These are phyloP conservation scores for Globisporangium rhizosaccharum DNA, from an alignment of 352 stramenopile genomes.

Conservation along the genomic window DNA sequence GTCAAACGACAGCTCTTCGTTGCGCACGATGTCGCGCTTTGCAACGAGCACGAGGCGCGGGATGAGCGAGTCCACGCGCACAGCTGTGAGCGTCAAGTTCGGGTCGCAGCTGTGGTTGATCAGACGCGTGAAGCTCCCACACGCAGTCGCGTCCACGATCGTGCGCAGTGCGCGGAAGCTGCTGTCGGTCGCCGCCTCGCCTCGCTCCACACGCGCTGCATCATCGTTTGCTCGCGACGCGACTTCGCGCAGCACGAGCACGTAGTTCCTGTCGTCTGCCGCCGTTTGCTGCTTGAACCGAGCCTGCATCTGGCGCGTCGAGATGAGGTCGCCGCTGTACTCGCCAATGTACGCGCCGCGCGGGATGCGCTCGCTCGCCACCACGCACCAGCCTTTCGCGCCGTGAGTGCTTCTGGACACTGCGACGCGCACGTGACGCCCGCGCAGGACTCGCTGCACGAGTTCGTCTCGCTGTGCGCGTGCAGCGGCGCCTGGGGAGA, in stretches of 20 bases:
- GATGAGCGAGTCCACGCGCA: constrained; percentile 55
- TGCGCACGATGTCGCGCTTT: constrained; percentile 15
- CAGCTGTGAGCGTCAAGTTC: constrained; percentile 36
- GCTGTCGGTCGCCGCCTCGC: background rate
- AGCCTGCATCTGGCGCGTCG: constrained; percentile 28
- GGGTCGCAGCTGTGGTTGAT: constrained; percentile 69
- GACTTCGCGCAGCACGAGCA: constrained; percentile 45
- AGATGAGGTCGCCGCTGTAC: constrained; percentile 62
- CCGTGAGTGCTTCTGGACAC: constrained; percentile 2
- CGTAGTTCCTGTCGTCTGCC: constrained; percentile 31
- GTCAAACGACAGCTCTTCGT: constrained; percentile 59
- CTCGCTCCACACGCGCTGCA: no score
- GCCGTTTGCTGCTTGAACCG: constrained; percentile 29
- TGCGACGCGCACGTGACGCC: constrained; percentile 26
- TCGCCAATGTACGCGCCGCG: constrained; percentile 38
- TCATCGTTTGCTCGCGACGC: background rate
- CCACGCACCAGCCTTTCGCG: constrained; percentile 44
- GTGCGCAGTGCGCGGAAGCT: constrained; percentile 34
- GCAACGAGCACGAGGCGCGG: constrained; percentile 58
- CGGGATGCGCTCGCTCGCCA: constrained; percentile 26
- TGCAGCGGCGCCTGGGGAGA: constrained; percentile 17
- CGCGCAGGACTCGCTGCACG: constrained; percentile 19
- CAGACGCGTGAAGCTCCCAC: constrained; percentile 60
- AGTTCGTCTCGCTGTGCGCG: constrained; percentile 17
- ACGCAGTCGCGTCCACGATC: constrained; percentile 48